Evolutionary conservation across 148 eudicot genomes (phyloP).

Genomic region (Fagopyrum esculentum): DNA sequence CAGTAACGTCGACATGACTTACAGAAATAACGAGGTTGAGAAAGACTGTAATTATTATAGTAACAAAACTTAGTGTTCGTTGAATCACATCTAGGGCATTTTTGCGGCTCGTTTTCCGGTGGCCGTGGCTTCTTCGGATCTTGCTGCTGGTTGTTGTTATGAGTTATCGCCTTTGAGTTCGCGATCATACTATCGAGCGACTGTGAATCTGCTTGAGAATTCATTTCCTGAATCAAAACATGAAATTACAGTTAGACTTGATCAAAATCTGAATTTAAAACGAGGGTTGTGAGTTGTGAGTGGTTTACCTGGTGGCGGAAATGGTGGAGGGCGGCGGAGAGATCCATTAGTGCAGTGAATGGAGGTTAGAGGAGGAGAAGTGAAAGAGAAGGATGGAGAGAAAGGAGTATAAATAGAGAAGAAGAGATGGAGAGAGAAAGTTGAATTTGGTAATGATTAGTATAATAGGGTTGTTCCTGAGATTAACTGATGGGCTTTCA

Average conservation of each 20-base stretch:
- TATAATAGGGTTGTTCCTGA: neutral
- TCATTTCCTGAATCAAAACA: neutral
- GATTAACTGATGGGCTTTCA: neutral
- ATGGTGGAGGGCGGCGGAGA: slow-evolving; percentile 1
- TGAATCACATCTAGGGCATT: slow-evolving; percentile 88
- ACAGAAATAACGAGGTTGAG: slow-evolving; percentile 88
- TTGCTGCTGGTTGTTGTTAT: neutral
- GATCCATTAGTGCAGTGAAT: neutral
- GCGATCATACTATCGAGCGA: neutral
- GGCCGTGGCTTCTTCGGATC: slow-evolving; percentile 71
- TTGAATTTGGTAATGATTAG: neutral
- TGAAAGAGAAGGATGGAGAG: neutral
- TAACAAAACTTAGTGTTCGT: slow-evolving; percentile 82
- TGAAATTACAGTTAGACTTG: neutral
- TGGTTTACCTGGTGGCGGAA: slow-evolving; percentile 4
- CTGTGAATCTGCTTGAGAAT: neutral
- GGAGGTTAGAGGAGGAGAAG: neutral
- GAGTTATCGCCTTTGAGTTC: neutral
- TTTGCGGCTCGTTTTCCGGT: slow-evolving; percentile 49
- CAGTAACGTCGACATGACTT: slow-evolving; percentile 87
- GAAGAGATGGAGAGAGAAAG: neutral
- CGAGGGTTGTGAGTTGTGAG: neutral
- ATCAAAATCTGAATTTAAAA: neutral
- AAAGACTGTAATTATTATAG: slow-evolving; percentile 85
- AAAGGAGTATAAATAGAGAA: neutral